Evolutionary conservation across 768 basidiomycete genomes (phyloP).

Genomic region (Pleurotus tuber-regium): DNA sequence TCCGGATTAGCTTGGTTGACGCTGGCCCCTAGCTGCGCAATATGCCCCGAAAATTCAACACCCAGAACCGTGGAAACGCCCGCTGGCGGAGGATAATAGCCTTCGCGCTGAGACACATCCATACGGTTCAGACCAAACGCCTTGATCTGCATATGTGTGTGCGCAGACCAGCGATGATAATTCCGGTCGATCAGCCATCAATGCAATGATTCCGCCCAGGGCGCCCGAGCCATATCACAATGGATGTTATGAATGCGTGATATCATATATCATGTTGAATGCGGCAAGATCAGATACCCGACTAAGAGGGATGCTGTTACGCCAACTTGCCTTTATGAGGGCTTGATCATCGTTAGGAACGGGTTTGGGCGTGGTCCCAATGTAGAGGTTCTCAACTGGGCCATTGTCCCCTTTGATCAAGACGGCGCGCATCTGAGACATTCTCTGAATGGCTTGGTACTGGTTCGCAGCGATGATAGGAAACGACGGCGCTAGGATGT

Average conservation of each 20-base stretch:
- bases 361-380: constrained; percentile 71
- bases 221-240: too few relatives aligned
- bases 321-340: constrained; percentile 66
- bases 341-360: constrained; percentile 56
- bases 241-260: too few relatives aligned
- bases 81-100: constrained; percentile 75
- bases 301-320: background rate
- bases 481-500: too few relatives aligned
- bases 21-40: constrained; percentile 51
- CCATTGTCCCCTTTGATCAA: constrained; percentile 76
- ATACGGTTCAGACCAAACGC: constrained; percentile 89
- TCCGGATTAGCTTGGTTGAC: constrained; percentile 36
- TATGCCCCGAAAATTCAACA: constrained; percentile 79
- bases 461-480: too few relatives aligned
- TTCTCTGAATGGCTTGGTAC: background rate
- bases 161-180: background rate
- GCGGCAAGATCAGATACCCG: background rate
- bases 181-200: constrained; percentile 1
- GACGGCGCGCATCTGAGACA: constrained; percentile 65
- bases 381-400: constrained; percentile 71
- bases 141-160: constrained; percentile 48
- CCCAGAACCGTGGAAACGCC: constrained; percentile 76
- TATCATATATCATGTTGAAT: background rate
- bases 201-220: background rate
- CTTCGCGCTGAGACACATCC: constrained; percentile 75